A percentile compares a stretch with the other conserved stretches of the same genome.
phyloP scores from a whole-genome alignment of 129 eudicot species.

The Chrysanthemum lavandulifolium region DNA sequence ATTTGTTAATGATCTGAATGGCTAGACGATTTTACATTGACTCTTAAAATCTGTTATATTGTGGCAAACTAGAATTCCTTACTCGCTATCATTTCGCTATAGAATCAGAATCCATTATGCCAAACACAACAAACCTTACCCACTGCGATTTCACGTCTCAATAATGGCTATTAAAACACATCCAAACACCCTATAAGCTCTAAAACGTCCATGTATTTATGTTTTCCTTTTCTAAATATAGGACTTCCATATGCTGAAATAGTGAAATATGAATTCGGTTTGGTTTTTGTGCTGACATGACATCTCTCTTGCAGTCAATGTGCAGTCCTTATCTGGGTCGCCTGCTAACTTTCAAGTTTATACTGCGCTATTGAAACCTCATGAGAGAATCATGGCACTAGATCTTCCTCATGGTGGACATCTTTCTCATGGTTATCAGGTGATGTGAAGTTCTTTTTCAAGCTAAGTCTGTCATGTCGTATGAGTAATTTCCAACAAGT shows the following conservation, averaged over 20 bases:
- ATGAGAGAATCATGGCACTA: constrained; percentile 94
- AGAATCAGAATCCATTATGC: no score
- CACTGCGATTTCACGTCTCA: no score
- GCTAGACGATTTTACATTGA: no score
- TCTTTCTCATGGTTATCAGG: constrained; percentile 98
- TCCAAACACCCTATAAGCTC: no score
- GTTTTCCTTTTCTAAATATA: neutral
- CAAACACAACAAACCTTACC: no score
- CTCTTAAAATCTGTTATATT: no score
- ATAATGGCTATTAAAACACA: neutral
- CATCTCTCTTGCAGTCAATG: constrained; percentile 68
- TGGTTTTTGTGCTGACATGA: constrained; percentile 9
- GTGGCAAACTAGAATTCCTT: no score
- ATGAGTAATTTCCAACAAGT: neutral
- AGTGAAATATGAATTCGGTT: neutral
- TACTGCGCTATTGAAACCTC: constrained; percentile 84
- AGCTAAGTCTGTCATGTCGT: neutral
- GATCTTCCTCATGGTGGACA: constrained; percentile 99
- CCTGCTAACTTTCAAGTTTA: constrained; percentile 95
- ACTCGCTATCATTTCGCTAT: no score
- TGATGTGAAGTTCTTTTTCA: neutral
- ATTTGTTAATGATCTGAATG: no score
- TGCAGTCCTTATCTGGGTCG: constrained; percentile 86
- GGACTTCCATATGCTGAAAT: neutral
- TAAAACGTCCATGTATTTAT: no score